Evolutionary conservation across 2,329 filamentous ascomycete species (phyloP).

Genomic region (Calonectria fujianensis): DNA sequence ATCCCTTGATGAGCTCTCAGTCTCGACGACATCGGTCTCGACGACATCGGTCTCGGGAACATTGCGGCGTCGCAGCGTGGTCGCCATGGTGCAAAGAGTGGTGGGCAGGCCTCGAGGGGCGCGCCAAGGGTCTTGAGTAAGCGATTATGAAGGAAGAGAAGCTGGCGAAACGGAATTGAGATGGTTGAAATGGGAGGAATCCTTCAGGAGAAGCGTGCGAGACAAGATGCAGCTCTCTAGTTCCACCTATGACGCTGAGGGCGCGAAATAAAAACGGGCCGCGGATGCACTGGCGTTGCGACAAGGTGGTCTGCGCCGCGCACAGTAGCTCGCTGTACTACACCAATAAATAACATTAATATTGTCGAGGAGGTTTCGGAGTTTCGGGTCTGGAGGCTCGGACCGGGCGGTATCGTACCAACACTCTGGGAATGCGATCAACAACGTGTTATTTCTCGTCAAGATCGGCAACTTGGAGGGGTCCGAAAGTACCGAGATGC

Average conservation of each 20-base stretch:
- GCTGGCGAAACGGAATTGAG: slow-evolving; percentile 24
- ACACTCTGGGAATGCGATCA: slow-evolving; percentile 12
- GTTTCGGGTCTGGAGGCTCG: slow-evolving; percentile 20
- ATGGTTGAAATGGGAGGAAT: slow-evolving; percentile 22
- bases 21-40: slow-evolving; percentile 49
- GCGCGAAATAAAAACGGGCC: slow-evolving; percentile 49
- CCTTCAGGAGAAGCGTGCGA: slow-evolving; percentile 5
- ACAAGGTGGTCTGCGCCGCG: slow-evolving; percentile 22
- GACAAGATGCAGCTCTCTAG: slow-evolving; percentile 27
- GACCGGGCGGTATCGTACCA: slow-evolving; percentile 13
- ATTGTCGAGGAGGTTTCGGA: neutral
- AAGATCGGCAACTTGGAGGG: slow-evolving; percentile 12
- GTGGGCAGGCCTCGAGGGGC: slow-evolving; percentile 47
- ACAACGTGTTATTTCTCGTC: slow-evolving; percentile 19
- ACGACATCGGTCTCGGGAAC: slow-evolving; percentile 48
- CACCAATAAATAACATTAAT: neutral
- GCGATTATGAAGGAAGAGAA: slow-evolving; percentile 37
- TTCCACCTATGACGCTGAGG: slow-evolving; percentile 52
- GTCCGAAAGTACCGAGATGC: slow-evolving; percentile 32
- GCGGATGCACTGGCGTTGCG: slow-evolving; percentile 40
- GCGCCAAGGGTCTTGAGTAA: slow-evolving; percentile 28
- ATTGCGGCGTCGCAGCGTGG: slow-evolving; percentile 60
- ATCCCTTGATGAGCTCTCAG: slow-evolving; percentile 52
- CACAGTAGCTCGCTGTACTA: neutral
- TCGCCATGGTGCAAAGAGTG: slow-evolving; percentile 54